Evolutionary conservation across 192 early-diverging fungal species (phyloP).

Genomic region (Backusella tarrabulga): DNA sequence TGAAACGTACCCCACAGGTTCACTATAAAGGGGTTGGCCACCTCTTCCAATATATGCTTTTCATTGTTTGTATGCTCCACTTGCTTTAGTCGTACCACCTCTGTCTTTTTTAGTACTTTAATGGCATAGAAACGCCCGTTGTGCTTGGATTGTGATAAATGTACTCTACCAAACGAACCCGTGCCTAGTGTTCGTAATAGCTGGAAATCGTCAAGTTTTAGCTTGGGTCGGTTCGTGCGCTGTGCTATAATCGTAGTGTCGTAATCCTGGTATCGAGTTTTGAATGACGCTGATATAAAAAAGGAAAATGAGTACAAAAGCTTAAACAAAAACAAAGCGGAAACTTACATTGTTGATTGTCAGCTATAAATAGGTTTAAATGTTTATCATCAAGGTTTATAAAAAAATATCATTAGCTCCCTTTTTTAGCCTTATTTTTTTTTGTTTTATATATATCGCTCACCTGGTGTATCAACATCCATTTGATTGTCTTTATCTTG

Average conservation of each 20-base stretch:
- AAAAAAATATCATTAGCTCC: background rate
- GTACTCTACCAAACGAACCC: conserved; percentile 96
- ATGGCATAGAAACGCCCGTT: conserved; percentile 92
- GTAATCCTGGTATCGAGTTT: conserved; percentile 2
- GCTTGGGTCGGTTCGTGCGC: conserved; percentile 39
- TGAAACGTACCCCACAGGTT: conserved; percentile 92
- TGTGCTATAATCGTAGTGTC: conserved; percentile 11
- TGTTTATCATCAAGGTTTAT: background rate
- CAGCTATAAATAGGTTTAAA: background rate
- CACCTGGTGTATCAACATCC: conserved; percentile 12
- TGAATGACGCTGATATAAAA: background rate
- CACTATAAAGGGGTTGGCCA: conserved; percentile 86
- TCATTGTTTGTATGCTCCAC: conserved; percentile 99
- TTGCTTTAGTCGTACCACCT: conserved; percentile 94
- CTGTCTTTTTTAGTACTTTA: conserved; percentile 92
- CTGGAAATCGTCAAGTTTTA: conserved; percentile 76
- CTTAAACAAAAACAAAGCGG: background rate
- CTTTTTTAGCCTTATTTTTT: background rate
- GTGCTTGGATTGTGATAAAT: conserved; percentile 78
- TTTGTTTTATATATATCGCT: background rate
- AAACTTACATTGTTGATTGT: background rate
- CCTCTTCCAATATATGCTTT: conserved; percentile 85
- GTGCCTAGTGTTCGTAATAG: conserved; percentile 91
- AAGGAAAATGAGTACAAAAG: background rate
- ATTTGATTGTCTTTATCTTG: conserved; percentile 6